Base-by-base conservation (phyloP, 2,329 filamentous ascomycete species). In the Ascochyta koolunga region DNA sequence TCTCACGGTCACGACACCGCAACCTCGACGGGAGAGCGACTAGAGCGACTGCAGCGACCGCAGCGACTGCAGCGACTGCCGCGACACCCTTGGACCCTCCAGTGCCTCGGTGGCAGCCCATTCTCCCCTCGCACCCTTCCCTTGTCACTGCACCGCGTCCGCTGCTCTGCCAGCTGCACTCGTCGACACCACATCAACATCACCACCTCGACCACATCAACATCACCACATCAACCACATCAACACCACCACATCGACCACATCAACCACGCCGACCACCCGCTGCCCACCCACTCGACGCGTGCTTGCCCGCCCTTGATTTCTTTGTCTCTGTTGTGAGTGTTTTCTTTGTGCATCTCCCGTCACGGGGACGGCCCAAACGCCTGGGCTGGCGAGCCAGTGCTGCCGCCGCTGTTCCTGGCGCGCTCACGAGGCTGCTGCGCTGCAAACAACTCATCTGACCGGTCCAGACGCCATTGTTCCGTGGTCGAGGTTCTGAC, bases 401-500 rank as follows among this genome's bases (percentile, higher is more conserved):
- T 45, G 36, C 45, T 45, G 37, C 49, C 27, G 56, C 37, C 50
- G 39, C 44, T 51, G 42, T 54, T 50, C 50, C 54, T 62, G 54
- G 51, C 50, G 49, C 41, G 27, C 43, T 46, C 54, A 59, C 58
- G 45, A 47, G 39, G 45, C 51, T 50, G 36, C 29, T 16, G 33
- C 51, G 40, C 51, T 49, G 51, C 51, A 45, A 49, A 49, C 40
- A 33, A 36, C 33, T 24, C 18, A 48, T 38, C 55, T 63, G 41
- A 60, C 53, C 50, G 25, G 22, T 39, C 44, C 44, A 54, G 44
- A 38, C 54, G 31, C 31, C 24, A 48, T 25, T 27, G 44, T 59
- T 56, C 58, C 64, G 57, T 64, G 55, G 62, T 64, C 47, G 44
- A 54, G 47, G 37, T 44, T 47, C 36, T 54, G 44, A 54, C 52